Evolutionary conservation across 257 asterid genomes (phyloP), one percentile per base, ranked within the genome.

Genomic region (Solanum etuberosum): DNA sequence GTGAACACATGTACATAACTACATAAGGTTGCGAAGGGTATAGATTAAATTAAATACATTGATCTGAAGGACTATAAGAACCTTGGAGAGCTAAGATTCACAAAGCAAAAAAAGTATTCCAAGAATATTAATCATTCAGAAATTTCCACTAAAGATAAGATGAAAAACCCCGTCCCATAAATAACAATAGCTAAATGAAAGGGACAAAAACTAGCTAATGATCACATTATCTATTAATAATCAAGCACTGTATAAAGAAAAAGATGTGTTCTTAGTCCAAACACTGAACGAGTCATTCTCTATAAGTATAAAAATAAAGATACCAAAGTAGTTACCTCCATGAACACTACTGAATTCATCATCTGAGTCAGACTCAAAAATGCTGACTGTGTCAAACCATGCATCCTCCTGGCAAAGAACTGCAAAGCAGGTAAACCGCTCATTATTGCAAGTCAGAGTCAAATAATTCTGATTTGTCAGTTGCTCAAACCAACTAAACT

Each of bases 291-390:
- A 25, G 63, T 78, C 61, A 43, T 27, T 27, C 65, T 10, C 29
- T 46, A 29, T 25, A 27, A 18, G 42, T 29, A 29, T 3, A 18
- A 77, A 81, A 46, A 31, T 25, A 10, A 48, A 81, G 68, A 81
- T 48, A 81, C 20, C 13, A 18, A 46, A 48, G 68, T 29, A 9
- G 68, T 93, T 93, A 97, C 99, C 98, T 92, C 98, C 99, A 87
- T 91, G 94, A 70, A 95, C 98, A 78, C 99, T 97, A 86, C 94
- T 90, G 88, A 90, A 94, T 37, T 97, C 98, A 51, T 97, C 99
- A 86, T 97, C 98, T 10, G 99, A 94, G 82, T 97, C 99, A 9
- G 98, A 97, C 65, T 95, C 99, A 85, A 95, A 90, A 88, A 94
- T 90, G 91, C 99, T 97, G 89, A 92, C 84, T 63, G 99, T 92